Base-by-base conservation (phyloP, 257 asterid species). In the Osmanthus fragrans region DNA sequence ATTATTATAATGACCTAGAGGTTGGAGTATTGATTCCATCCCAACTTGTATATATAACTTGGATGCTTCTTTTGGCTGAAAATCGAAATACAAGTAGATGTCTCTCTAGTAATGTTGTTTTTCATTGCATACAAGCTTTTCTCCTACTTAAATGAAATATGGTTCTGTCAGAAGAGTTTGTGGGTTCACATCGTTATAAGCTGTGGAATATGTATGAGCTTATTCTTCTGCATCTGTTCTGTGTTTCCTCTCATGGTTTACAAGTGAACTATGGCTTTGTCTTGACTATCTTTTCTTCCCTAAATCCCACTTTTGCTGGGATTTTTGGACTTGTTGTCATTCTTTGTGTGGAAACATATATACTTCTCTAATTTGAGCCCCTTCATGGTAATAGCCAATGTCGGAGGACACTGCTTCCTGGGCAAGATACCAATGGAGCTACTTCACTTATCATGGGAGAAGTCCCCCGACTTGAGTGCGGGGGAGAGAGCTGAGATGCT, bases 401-500 rank as follows among this genome's bases (percentile, higher is more conserved):
- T 37, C 76, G 94, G 87, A 81, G 96, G 94, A 70, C 87, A 82
- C 84, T 93, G 98, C 86, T 88, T 93, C 74, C 71, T 91, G 84
- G 97, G 98, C 67, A 92, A 87, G 87, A 88, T 96, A 80, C 95
- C 97, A 16, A 84, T 96, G 97, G 98, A 93, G 77, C 70, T 88
- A 65, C 90, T 92, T 75, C 91, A 87, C 77, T 80, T 93, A 42
- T 91, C 94, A 18, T 93, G 97, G 98, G 97, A 89, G 81, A 89
- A 91, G 80, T 90, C 97, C 66, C 84, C 91, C 71, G 86, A 88
- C 82, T 82, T 96, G 90, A 87, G 92, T 84, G 72, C 85, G n/a
- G 97, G 96, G 70, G 92, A 89, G 80, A 90, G 90, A 85, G 96
- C 94, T 69, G 98, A 92, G 92, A 93, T 91, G 90, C 84, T 91